Conservation (phyloP, 805 yeast genomes). For the Starmerella tilneyi region DNA sequence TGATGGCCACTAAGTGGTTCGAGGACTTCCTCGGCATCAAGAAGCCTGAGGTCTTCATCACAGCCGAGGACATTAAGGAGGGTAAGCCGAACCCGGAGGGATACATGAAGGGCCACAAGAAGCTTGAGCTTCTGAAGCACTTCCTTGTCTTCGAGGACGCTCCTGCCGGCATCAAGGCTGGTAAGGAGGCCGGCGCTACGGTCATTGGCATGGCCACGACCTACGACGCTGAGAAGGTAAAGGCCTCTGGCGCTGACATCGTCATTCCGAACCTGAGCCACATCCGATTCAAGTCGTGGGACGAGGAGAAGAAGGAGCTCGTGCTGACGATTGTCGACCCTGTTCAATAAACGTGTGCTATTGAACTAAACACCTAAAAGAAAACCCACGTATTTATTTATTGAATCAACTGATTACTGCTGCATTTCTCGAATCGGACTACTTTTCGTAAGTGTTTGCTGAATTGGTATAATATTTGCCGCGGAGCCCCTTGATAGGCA, state of each 20-base stretch:
- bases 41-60: slow-evolving; percentile 65
- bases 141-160: slow-evolving; percentile 72
- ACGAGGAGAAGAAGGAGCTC: slow-evolving; percentile 30
- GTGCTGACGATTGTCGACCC: slow-evolving; percentile 24
- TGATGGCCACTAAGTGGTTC: slow-evolving; percentile 73
- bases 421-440: too few relatives aligned
- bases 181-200: slow-evolving; percentile 71
- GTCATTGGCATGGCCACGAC: slow-evolving; percentile 78
- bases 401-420: slow-evolving; percentile 3
- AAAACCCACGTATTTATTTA: slow-evolving; percentile 1
- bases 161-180: slow-evolving; percentile 78
- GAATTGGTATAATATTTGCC: not conserved
- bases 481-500: too few relatives aligned
- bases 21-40: slow-evolving; percentile 47
- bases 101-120: slow-evolving; percentile 38
- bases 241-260: slow-evolving; percentile 69
- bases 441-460: not conserved
- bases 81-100: slow-evolving; percentile 89
- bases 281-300: slow-evolving; percentile 49
- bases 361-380: not conserved
- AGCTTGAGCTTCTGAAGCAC: slow-evolving; percentile 32
- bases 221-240: slow-evolving; percentile 56
- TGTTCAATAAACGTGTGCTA: slow-evolving; percentile 8
- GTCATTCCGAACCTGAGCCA: slow-evolving; percentile 64
- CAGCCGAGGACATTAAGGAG: slow-evolving; percentile 65